Conservation (phyloP, 805 yeast genomes). For the Barnettozyma wickerhamii region DNA sequence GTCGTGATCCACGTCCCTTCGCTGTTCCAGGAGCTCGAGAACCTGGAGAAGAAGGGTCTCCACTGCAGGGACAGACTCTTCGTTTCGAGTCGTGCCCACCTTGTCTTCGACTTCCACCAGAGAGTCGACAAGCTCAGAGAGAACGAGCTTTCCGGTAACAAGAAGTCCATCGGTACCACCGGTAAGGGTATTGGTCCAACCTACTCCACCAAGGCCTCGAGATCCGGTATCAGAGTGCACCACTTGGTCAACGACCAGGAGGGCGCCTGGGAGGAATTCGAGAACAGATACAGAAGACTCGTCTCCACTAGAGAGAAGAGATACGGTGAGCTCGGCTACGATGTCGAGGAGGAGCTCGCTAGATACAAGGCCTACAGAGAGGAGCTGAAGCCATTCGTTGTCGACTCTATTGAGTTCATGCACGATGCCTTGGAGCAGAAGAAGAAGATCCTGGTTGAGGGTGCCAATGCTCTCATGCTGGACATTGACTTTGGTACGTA, state of each 20-base stretch:
- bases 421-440: slow-evolving; percentile 70
- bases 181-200: slow-evolving; percentile 99
- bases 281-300: slow-evolving; percentile 67
- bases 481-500: slow-evolving; percentile 98
- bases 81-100: slow-evolving; percentile 89
- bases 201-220: slow-evolving; percentile 91
- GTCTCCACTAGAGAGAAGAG: slow-evolving; percentile 80
- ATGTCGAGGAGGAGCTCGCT: slow-evolving; percentile 72
- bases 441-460: slow-evolving; percentile 91
- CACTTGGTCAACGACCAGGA: slow-evolving; percentile 88
- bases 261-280: slow-evolving; percentile 91
- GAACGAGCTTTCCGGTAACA: slow-evolving; percentile 63
- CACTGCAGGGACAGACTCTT: slow-evolving; percentile 61
- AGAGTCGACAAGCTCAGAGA: slow-evolving; percentile 94
- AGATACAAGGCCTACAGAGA: slow-evolving; percentile 74
- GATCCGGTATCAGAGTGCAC: slow-evolving; percentile 96
- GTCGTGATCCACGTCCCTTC: slow-evolving; percentile 96
- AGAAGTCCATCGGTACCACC: slow-evolving; percentile 94
- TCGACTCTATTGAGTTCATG: slow-evolving; percentile 84
- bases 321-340: slow-evolving; percentile 91
- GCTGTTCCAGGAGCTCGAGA: slow-evolving; percentile 80
- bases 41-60: slow-evolving; percentile 78
- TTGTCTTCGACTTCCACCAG: slow-evolving; percentile 98
- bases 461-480: slow-evolving; percentile 97
- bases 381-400: slow-evolving; percentile 80